These are phyloP conservation scores for Malus hybrid DNA, from an alignment of 331 rosid species.

Conservation along the genomic window DNA sequence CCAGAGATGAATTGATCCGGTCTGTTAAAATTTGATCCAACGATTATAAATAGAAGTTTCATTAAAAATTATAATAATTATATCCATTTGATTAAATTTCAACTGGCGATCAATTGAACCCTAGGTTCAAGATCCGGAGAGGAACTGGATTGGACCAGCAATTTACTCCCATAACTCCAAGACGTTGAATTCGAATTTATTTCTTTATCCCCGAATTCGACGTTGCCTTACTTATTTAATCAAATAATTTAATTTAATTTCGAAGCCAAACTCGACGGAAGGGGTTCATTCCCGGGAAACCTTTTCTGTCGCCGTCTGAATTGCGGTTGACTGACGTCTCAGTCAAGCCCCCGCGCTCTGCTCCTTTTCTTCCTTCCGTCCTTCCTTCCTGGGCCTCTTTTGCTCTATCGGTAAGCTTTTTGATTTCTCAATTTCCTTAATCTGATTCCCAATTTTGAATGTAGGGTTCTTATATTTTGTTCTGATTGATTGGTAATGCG, in stretches of 20 bases:
- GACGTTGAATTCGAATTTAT: background rate
- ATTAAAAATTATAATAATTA: no score
- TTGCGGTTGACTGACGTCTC: constrained; percentile 4
- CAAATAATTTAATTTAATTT: background rate
- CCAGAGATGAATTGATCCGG: no score
- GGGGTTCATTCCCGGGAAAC: background rate
- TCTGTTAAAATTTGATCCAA: no score
- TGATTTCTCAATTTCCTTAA: background rate
- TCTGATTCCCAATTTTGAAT: background rate
- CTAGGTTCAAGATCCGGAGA: no score
- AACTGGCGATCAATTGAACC: no score
- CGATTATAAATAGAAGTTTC: no score
- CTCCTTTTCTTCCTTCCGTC: background rate
- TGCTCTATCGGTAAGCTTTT: background rate
- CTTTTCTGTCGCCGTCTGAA: background rate
- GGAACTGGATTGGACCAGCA: background rate
- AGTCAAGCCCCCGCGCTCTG: background rate
- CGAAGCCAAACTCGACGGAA: background rate
- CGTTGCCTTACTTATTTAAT: background rate
- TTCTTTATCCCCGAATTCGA: background rate
- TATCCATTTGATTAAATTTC: no score
- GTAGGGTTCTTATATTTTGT: background rate
- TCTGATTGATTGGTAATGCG: background rate
- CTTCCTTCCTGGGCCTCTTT: background rate
- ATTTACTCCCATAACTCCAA: background rate